phyloP scores from a whole-genome alignment of 352 stramenopile species.

The Proteromonas lacertae region DNA sequence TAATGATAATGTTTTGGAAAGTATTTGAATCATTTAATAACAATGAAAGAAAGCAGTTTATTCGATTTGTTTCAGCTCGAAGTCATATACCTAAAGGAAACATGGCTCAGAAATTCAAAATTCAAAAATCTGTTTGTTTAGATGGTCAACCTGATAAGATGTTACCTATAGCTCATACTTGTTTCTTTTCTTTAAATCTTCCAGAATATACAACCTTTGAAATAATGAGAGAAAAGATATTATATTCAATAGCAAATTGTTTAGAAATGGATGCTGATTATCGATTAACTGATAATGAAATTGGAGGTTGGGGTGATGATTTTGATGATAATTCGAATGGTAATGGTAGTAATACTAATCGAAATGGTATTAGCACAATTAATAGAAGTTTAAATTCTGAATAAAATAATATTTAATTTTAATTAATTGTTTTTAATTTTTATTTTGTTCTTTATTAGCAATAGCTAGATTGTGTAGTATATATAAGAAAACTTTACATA shows the following conservation, averaged over 20 bases:
- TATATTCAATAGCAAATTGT: neutral
- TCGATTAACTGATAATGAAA: neutral
- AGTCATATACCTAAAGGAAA: conserved; percentile 26
- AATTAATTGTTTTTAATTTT: too few relatives aligned
- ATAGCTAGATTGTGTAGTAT: too few relatives aligned
- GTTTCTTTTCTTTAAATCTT: conserved; percentile 26
- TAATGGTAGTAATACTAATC: too few relatives aligned
- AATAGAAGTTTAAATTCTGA: too few relatives aligned
- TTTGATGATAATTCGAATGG: conserved; percentile 1
- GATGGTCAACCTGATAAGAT: conserved; percentile 18
- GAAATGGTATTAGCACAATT: too few relatives aligned
- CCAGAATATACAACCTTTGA: conserved; percentile 17
- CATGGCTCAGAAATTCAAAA: conserved; percentile 34
- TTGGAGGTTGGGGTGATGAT: neutral
- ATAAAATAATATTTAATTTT: too few relatives aligned
- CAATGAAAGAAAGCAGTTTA: conserved; percentile 42
- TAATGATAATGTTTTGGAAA: conserved; percentile 47
- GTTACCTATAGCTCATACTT: conserved; percentile 24
- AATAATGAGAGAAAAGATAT: conserved; percentile 8
- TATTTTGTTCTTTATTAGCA: too few relatives aligned
- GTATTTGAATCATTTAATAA: conserved; percentile 39
- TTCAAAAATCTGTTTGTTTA: conserved; percentile 29
- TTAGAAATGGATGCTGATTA: neutral
- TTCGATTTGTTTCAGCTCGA: conserved; percentile 49
- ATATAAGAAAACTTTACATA: too few relatives aligned